Conservation (phyloP, 176 grass and related monocot genomes). For the Panicum miliaceum region DNA sequence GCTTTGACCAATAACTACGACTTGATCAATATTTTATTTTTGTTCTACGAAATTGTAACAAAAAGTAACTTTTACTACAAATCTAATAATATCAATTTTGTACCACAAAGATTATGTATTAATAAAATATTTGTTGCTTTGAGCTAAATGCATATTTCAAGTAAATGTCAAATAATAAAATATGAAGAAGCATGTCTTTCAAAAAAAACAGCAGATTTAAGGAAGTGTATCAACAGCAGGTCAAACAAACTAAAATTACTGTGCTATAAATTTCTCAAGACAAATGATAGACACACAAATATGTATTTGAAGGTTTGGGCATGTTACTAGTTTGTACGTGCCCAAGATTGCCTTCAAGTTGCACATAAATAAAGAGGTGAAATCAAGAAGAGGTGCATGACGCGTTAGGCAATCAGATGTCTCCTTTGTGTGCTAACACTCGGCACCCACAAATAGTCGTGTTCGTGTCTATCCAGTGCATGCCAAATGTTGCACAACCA, state of each 20-base stretch:
- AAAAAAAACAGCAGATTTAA: neutral
- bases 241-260: neutral
- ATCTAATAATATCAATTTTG: no score
- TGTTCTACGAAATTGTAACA: no score
- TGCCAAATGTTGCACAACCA: slow-evolving; percentile 39
- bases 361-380: no score
- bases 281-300: neutral
- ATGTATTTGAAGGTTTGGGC: no score
- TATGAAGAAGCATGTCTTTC: neutral
- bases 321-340: neutral
- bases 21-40: no score
- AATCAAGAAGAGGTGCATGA: neutral
- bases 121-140: neutral
- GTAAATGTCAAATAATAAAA: neutral
- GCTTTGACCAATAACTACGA: no score
- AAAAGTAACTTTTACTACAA: no score
- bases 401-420: neutral
- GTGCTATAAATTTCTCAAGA: neutral
- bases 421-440: slow-evolving; percentile 39
- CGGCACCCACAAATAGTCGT: slow-evolving; percentile 26
- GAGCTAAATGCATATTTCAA: neutral
- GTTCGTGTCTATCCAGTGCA: slow-evolving; percentile 4
- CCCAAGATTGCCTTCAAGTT: neutral
- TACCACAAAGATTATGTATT: neutral
- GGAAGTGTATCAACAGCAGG: no score